These are phyloP conservation scores for Podaxis pistillaris DNA, from an alignment of 768 basidiomycete species.

Conservation along the genomic window DNA sequence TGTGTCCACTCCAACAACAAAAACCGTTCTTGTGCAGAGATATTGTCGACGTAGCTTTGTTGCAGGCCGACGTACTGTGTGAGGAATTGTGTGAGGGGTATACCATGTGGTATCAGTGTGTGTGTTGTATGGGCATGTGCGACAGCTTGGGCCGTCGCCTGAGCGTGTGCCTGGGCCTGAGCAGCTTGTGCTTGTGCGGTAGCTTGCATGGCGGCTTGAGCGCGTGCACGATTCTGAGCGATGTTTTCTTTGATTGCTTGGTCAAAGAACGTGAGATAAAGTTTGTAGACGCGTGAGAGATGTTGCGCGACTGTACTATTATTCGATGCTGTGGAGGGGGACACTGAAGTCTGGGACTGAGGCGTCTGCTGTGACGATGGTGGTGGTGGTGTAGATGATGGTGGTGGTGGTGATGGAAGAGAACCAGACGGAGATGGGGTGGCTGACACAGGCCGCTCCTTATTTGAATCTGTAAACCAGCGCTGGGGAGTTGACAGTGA, in stretches of 20 bases:
- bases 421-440: neutral
- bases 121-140: neutral
- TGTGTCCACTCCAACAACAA: slow-evolving; percentile 11
- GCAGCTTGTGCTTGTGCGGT: slow-evolving; percentile 3
- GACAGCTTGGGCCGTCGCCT: neutral
- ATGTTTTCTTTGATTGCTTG: slow-evolving; percentile 12
- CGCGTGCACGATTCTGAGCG: slow-evolving; percentile 9
- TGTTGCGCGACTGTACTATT: neutral
- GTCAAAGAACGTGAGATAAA: slow-evolving; percentile 14
- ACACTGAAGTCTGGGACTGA: neutral
- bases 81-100: slow-evolving; percentile 9
- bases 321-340: neutral
- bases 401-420: neutral
- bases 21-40: slow-evolving; percentile 3
- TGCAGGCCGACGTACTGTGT: slow-evolving; percentile 8
- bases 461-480: slow-evolving; percentile 7
- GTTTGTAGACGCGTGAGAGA: slow-evolving; percentile 10
- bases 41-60: neutral
- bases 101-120: slow-evolving; percentile 9
- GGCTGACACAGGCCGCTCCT: neutral
- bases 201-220: slow-evolving; percentile 10
- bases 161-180: neutral
- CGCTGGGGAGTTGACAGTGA: slow-evolving; percentile 11
- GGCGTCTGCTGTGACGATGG: neutral
- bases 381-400: neutral